Evolutionary conservation across 768 basidiomycete genomes (phyloP), one percentile per base, ranked within the genome.

Genomic region (Crassisporium funariophilum): DNA sequence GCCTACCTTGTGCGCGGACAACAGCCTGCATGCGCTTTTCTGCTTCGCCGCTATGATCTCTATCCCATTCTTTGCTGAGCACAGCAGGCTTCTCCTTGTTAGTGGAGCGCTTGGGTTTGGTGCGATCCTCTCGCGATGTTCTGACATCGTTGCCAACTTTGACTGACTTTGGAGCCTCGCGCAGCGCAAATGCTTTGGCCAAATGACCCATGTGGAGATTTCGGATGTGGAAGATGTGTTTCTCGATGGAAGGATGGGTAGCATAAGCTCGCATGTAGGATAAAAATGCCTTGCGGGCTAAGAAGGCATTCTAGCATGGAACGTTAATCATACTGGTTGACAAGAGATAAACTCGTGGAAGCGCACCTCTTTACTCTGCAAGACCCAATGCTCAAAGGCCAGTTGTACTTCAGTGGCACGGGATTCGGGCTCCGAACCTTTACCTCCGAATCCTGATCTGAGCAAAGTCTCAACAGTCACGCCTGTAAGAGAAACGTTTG

Each of bases 261-360:
- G 97, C 88, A 66, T 98, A 99, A 0, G 97, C 97, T 44, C 95
- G 82, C 73, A 98, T 84, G 65, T 95, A 93, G 0, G 95, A 97
- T 25, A 83, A 74, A 70, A 87, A 99, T 0, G 94, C 97, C 56
- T 79, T 86, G 21, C 91, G 82, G 13, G 97, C 93, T 12, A 86
- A 63, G 11, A 76, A 74, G 10, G 82, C 74, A 59, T 95, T 86
- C 97, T 98, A 50, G 2, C 49, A 41, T 42, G 11, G 47, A 33
- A 13, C 40, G 12, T 25, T 1, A 53, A 36, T 17, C 29, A 35
- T 29, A 12, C 46, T 21, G 23, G 33, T 16, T 13, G 5, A 41
- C 15, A 45, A 41, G n/a, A 22, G 44, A 11, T 33, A 59, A 21
- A 24, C 7, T 12, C 44, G 35, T 45, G 23, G 8, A 48, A 8